phyloP scores from a whole-genome alignment of 164 flowering plant genomes.

The Aristolochia fimbriata region DNA sequence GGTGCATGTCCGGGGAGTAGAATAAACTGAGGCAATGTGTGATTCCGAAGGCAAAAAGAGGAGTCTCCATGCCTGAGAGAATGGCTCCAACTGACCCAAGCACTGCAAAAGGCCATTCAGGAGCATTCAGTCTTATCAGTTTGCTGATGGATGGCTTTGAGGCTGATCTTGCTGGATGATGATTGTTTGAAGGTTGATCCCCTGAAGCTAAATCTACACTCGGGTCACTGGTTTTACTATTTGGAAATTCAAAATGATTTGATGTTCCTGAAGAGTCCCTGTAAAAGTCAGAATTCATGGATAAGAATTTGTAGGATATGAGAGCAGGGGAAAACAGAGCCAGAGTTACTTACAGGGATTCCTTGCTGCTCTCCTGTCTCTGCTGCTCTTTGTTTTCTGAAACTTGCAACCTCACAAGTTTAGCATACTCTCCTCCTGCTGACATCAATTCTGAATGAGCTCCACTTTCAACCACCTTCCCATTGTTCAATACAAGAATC shows the following conservation, averaged over 20 bases:
- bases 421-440: slow-evolving; percentile 44
- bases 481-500: slow-evolving; percentile 41
- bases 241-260: slow-evolving; percentile 15
- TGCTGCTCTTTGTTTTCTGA: slow-evolving; percentile 12
- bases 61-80: slow-evolving; percentile 58
- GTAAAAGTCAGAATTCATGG: not conserved
- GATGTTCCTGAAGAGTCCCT: slow-evolving; percentile 7
- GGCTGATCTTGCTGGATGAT: slow-evolving; percentile 5
- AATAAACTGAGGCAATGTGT: slow-evolving; percentile 45
- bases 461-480: slow-evolving; percentile 59
- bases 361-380: slow-evolving; percentile 8
- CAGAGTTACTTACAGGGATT: slow-evolving; percentile 2
- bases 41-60: slow-evolving; percentile 61
- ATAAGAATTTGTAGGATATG: not conserved
- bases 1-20: slow-evolving; percentile 29
- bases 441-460: slow-evolving; percentile 42
- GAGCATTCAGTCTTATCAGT: slow-evolving; percentile 40
- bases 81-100: slow-evolving; percentile 65
- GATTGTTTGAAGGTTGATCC: slow-evolving; percentile 10
- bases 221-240: slow-evolving; percentile 8
- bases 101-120: slow-evolving; percentile 67
- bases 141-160: slow-evolving; percentile 40
- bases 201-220: slow-evolving; percentile 9
- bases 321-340: not conserved
- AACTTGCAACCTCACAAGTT: slow-evolving; percentile 45